Conservation (phyloP, 192 early-diverging fungal genomes). For the Mortierella alpina region DNA sequence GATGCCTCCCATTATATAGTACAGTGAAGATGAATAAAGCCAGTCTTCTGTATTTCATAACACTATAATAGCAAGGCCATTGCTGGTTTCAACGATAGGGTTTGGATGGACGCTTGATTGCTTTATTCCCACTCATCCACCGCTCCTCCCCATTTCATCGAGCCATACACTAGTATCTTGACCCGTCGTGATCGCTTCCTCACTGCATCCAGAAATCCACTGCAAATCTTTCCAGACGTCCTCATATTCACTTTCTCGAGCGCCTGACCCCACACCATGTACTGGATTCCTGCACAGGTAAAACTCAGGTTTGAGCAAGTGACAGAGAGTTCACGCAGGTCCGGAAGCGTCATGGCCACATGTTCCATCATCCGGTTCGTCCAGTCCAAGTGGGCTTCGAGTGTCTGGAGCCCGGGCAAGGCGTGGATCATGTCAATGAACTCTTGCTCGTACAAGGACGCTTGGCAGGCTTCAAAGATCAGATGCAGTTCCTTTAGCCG, state of each 20-base stretch:
- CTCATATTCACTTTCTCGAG: slow-evolving; percentile 49
- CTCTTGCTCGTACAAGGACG: slow-evolving; percentile 39
- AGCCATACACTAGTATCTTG: slow-evolving; percentile 47
- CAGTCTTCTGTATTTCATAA: no score
- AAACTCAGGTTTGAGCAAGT: slow-evolving; percentile 29
- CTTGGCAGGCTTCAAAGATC: slow-evolving; percentile 52
- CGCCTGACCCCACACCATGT: slow-evolving; percentile 26
- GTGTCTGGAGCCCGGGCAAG: slow-evolving; percentile 31
- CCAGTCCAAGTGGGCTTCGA: slow-evolving; percentile 44
- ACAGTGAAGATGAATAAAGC: no score
- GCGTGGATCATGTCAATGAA: slow-evolving; percentile 46
- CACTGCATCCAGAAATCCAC: slow-evolving; percentile 42
- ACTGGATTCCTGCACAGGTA: slow-evolving; percentile 25
- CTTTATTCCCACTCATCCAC: slow-evolving; percentile 47
- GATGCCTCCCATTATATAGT: no score
- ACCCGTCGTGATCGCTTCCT: slow-evolving; percentile 35
- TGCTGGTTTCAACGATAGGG: no score
- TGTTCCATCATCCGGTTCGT: slow-evolving; percentile 50
- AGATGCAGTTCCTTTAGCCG: slow-evolving; percentile 30
- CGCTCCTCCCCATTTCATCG: slow-evolving; percentile 53
- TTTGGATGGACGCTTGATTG: no score
- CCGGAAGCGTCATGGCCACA: slow-evolving; percentile 24
- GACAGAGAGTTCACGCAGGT: slow-evolving; percentile 30
- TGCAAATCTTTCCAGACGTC: slow-evolving; percentile 44
- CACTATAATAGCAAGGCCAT: no score